phyloP scores from a whole-genome alignment of 2,329 filamentous ascomycete species.

The Fusarium pilosicola region DNA sequence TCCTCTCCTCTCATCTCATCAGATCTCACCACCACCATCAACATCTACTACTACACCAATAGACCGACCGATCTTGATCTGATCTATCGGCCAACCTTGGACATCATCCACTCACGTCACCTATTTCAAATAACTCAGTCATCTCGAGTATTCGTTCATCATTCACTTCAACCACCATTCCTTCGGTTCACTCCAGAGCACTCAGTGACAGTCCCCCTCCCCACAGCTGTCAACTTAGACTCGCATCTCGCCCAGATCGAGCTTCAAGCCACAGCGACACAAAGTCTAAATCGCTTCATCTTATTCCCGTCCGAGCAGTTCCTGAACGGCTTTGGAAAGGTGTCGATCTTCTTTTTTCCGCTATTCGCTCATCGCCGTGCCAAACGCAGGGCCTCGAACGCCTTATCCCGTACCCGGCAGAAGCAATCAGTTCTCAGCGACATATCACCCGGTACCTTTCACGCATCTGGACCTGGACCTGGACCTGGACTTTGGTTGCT shows the following conservation, averaged over 20 bases:
- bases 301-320: slow-evolving; percentile 18
- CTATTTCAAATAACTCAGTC: slow-evolving; percentile 1
- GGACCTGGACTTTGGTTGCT: background rate
- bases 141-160: background rate
- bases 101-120: slow-evolving; percentile 16
- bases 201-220: slow-evolving; percentile 11
- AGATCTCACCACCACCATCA: background rate
- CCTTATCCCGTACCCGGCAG: slow-evolving; percentile 19
- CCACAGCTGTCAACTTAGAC: slow-evolving; percentile 16
- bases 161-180: slow-evolving; percentile 37
- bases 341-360: background rate
- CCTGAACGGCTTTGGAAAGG: slow-evolving; percentile 27
- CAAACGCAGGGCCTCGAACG: slow-evolving; percentile 34
- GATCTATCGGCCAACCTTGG: slow-evolving; percentile 6
- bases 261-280: slow-evolving; percentile 17
- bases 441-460: background rate
- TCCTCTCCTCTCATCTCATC: slow-evolving; percentile 5
- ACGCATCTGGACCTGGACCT: background rate
- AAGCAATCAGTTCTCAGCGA: background rate
- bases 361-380: slow-evolving; percentile 22
- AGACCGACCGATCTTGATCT: background rate
- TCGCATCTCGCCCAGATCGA: slow-evolving; percentile 9
- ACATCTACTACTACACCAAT: slow-evolving; percentile 1
- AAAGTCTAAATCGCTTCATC: slow-evolving; percentile 10
- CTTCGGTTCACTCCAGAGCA: slow-evolving; percentile 18